Base-by-base conservation (phyloP, 805 yeast species). In the Hanseniaspora nectarophila region DNA sequence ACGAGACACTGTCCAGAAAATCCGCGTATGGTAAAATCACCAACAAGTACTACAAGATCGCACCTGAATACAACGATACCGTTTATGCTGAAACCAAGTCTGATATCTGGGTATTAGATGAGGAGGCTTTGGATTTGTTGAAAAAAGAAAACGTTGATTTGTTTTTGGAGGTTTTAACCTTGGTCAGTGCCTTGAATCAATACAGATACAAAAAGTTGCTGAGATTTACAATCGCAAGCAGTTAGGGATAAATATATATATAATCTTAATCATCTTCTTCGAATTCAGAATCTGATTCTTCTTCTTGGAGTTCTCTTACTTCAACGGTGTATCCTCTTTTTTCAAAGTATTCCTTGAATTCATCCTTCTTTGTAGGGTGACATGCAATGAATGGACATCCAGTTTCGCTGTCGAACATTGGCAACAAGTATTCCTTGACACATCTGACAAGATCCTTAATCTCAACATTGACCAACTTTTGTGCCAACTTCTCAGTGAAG, bases 161-260 rank as follows among this genome's bases (percentile, higher is more conserved):
- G 9, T 83, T 77, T 57, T 74, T 77, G 38, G 95, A 88, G 61
- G 65, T 88, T 38, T 63, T 79, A 45, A 68, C 72, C 43, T 76
- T 87, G 31, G 77, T 81, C 29, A 68, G 82, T 56, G 74, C 78
- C 44, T 67, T 88, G 49, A 71, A 79, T 33, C 80, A 81, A 54
- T 87, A 78, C 59, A 70, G 95, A 56, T 82, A 82, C 59, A 85
- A 80, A 55, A 77, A 85, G 26, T 70, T 87, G 57, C 75, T 90
- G 3, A 86, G 92, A 2, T 85, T 84, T 62, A 74, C 88, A 23
- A 70, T 85, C 47, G 78, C 86, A 3, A 72, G 85, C 39, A 73
- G 80, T 10, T 76, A 60, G 46, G 4, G 20, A 4, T 37, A n/a
- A n/a, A n/a, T n/a, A n/a, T 10, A 16, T 37, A 37, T 37, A 37